Base-by-base conservation (phyloP, 305 asterid genomes). In the Nicotiana rustica region DNA sequence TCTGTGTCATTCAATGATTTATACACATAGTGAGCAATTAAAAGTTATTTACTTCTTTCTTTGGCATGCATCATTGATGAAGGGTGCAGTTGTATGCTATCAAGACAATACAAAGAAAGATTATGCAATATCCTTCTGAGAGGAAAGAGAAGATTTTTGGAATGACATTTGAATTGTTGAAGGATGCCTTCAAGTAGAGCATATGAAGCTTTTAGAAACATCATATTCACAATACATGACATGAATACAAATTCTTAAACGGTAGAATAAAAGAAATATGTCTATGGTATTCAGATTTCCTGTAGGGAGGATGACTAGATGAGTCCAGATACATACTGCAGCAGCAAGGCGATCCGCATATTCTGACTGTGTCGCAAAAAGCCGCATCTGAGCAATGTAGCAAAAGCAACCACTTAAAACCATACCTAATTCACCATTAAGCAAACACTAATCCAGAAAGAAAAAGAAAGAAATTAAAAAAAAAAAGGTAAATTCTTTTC, bases 331-430 rank as follows among this genome's bases (percentile, higher is more conserved):
- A 92, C 95, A 61, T 89, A 96, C 99, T 84, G 98, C 93, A 77
- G 91, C 94, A 86, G 93, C 92, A 81, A 94, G 96, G 56, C 98
- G 99, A 88, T 96, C 98, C 76, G 98, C 93, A 83, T 90, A 94
- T 86, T 92, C 86, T 56, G 99, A 90, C 82, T 96, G 99, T 59
- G 99, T 86, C 36, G 89, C 80, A 85, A 96, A 93, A 67, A 96
- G 98, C 82, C 99, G 96, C 90, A 96, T 90, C 99, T 96, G 95
- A 49, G 81, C 55, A 84, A 84, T 14, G 19, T 67, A 41, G 38
- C 36, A 77, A 55, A 81, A 67, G n/a, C 69, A 56, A 33, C 76
- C 57, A 49, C 62, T 73, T 73, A 73, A 25, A 49, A 73, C 41
- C 14, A 25, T 73, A 21, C 62, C 62, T 73, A 49, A 36, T 73